Conservation (phyloP, 768 basidiomycete species). For the Suillus paluster region DNA sequence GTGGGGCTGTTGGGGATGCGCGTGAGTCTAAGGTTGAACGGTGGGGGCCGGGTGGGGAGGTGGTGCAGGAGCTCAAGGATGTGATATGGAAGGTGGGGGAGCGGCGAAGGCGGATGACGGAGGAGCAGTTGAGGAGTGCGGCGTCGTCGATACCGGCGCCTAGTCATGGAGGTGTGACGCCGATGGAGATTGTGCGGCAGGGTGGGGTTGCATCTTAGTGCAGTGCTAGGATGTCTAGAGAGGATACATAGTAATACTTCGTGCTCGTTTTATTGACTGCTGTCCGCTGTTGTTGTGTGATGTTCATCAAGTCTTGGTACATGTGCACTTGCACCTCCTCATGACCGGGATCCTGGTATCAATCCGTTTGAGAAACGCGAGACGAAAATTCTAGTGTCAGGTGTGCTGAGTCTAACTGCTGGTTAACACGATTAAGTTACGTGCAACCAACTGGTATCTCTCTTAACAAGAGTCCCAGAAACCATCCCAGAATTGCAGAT, state of each 20-base stretch:
- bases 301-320: too few relatives aligned
- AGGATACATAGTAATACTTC: background rate
- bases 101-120: constrained; percentile 56
- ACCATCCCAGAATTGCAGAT: constrained; percentile 36
- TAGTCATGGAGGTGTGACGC: constrained; percentile 26
- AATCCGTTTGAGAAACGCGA: background rate
- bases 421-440: background rate
- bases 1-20: constrained; percentile 29
- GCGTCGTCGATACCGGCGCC: constrained; percentile 14
- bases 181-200: constrained; percentile 44
- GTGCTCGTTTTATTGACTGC: background rate
- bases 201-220: constrained; percentile 9
- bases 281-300: background rate
- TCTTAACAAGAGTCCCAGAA: constrained; percentile 34
- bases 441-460: background rate
- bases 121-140: constrained; percentile 18
- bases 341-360: background rate
- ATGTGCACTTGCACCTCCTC: too few relatives aligned
- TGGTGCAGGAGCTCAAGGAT: constrained; percentile 84
- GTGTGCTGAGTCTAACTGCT: background rate
- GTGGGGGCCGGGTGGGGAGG: constrained; percentile 79
- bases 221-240: background rate
- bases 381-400: background rate
- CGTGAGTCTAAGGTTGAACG: constrained; percentile 41
- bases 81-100: constrained; percentile 89